A percentile compares a stretch with the other conserved stretches of the same genome.
Conservation (phyloP, 306 rosid species). For the Begonia loranthoides region DNA sequence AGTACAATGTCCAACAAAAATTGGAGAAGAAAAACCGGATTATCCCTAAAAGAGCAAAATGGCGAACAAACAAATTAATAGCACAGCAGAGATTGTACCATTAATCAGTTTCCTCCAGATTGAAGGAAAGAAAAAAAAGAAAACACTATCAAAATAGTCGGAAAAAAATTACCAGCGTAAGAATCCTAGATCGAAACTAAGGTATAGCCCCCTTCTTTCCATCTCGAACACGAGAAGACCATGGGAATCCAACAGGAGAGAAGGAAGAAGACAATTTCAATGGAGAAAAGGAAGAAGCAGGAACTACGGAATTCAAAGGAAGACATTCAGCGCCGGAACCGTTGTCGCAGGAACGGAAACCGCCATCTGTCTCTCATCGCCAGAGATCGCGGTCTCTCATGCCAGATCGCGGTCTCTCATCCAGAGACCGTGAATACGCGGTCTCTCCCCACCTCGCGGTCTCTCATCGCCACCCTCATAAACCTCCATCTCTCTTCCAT, state of each 20-base stretch:
- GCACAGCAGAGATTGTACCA: too few species aligned
- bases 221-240: constrained; percentile 23
- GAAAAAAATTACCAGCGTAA: constrained; percentile 32
- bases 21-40: too few species aligned
- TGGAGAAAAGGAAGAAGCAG: constrained; percentile 13
- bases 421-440: too few species aligned
- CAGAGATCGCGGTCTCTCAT: too few species aligned
- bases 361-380: too few species aligned
- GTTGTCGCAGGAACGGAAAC: constrained; percentile 39
- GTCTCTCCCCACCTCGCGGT: too few species aligned
- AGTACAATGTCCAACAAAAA: too few species aligned
- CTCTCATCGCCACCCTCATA: too few species aligned
- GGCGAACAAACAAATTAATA: too few species aligned
- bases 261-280: constrained; percentile 13
- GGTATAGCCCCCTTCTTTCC: constrained; percentile 17
- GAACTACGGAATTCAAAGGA: constrained; percentile 18
- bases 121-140: background rate
- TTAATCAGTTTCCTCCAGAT: background rate
- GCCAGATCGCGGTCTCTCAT: too few species aligned
- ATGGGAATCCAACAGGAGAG: constrained; percentile 41
- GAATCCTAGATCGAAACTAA: constrained; percentile 28
- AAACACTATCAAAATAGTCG: background rate
- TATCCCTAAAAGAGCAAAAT: too few species aligned
- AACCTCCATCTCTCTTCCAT: too few species aligned
- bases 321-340: constrained; percentile 22